Conservation (phyloP, 371 early-diverging fungal species). For the Thermomucor indicae-seudaticae region DNA sequence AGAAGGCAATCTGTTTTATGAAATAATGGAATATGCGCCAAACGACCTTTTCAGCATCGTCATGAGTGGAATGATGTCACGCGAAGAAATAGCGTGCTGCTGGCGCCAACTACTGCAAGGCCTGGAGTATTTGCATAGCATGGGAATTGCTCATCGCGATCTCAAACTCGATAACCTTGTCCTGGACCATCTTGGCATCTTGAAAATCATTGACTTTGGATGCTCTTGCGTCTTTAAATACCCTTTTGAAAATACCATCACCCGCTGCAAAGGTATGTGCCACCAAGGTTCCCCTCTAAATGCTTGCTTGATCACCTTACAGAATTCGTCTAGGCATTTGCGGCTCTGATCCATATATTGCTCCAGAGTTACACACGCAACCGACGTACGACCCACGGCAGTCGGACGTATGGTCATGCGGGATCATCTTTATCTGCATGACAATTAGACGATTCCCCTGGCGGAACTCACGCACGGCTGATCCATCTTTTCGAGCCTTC, state of each 20-base stretch:
- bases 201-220: conserved; percentile 95
- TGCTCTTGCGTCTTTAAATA: conserved; percentile 74
- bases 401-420: conserved; percentile 74
- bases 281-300: not conserved
- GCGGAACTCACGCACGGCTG: conserved; percentile 53
- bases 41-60: conserved; percentile 75
- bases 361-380: conserved; percentile 77
- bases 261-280: conserved; percentile 50
- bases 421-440: conserved; percentile 75
- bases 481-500: conserved; percentile 50
- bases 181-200: conserved; percentile 58
- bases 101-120: conserved; percentile 76
- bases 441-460: conserved; percentile 73
- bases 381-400: conserved; percentile 61
- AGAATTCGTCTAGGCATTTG: conserved; percentile 51
- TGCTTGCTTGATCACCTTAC: conserved; percentile 10
- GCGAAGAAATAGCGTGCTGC: conserved; percentile 67
- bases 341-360: conserved; percentile 89
- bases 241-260: conserved; percentile 57
- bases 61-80: conserved; percentile 60
- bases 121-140: conserved; percentile 64
- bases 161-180: conserved; percentile 86
- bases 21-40: conserved; percentile 83
- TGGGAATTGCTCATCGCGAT: conserved; percentile 87
- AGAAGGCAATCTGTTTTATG: conserved; percentile 57